Evolutionary conservation across 1,284 basidiomycete species (phyloP).

Genomic region (Marasmius oreades): DNA sequence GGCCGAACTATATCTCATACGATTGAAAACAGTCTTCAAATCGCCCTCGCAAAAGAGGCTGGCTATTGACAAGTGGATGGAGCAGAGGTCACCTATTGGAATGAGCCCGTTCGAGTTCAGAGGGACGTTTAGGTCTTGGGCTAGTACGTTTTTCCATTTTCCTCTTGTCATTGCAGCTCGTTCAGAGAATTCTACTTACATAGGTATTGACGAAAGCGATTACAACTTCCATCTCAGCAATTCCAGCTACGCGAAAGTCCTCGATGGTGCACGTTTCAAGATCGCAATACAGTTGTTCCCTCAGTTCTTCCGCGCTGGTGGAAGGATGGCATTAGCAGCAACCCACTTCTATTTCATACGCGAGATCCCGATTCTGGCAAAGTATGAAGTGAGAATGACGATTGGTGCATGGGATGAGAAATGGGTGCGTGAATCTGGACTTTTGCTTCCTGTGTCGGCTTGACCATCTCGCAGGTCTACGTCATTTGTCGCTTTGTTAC

Average conservation of each 20-base stretch:
- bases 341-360: slow-evolving; percentile 51
- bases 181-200: no score
- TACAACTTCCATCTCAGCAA: slow-evolving; percentile 73
- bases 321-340: slow-evolving; percentile 73
- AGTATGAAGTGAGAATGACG: slow-evolving; percentile 68
- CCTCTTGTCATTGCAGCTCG: not conserved
- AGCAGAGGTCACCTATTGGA: slow-evolving; percentile 52
- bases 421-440: slow-evolving; percentile 57
- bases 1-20: slow-evolving; percentile 32
- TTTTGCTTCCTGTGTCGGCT: not conserved
- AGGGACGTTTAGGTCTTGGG: slow-evolving; percentile 43
- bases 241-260: slow-evolving; percentile 71
- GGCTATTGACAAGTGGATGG: slow-evolving; percentile 40
- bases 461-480: slow-evolving; percentile 47
- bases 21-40: slow-evolving; percentile 38
- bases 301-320: slow-evolving; percentile 59
- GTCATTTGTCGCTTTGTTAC: slow-evolving; percentile 64
- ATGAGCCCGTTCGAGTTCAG: slow-evolving; percentile 47
- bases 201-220: slow-evolving; percentile 69
- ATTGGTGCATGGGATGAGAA: slow-evolving; percentile 80
- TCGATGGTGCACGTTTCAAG: slow-evolving; percentile 46
- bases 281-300: slow-evolving; percentile 51
- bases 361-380: slow-evolving; percentile 73
- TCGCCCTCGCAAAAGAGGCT: slow-evolving; percentile 28
- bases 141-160: slow-evolving; percentile 42